Evolutionary conservation across 2,329 filamentous ascomycete species (phyloP).

Genomic region (Fusarium palustre): DNA sequence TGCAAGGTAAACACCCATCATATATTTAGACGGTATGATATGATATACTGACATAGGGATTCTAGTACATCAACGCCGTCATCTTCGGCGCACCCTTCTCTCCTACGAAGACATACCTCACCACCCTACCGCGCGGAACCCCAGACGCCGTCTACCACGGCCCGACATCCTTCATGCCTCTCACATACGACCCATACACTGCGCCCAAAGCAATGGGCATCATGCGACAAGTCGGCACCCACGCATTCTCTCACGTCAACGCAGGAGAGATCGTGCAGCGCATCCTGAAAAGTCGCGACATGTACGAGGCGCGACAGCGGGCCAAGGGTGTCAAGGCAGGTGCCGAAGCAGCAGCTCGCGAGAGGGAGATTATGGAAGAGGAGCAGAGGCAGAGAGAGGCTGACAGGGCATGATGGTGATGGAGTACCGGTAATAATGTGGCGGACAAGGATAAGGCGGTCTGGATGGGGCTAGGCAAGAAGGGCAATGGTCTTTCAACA

Average conservation of each 20-base stretch:
- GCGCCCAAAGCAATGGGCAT: constrained; percentile 86
- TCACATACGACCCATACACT: constrained; percentile 83
- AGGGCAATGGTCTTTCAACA: constrained; percentile 43
- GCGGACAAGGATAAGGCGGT: constrained; percentile 21
- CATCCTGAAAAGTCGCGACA: constrained; percentile 85
- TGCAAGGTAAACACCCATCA: constrained; percentile 74
- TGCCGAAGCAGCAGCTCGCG: constrained; percentile 74
- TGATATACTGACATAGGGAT: constrained; percentile 11
- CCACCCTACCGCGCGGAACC: constrained; percentile 76
- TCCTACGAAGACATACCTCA: constrained; percentile 82
- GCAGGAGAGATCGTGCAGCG: constrained; percentile 90
- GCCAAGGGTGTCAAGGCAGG: constrained; percentile 89
- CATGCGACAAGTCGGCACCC: constrained; percentile 80
- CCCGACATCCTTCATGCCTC: constrained; percentile 89
- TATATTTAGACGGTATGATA: neutral
- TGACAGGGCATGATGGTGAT: constrained; percentile 43
- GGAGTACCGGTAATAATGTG: constrained; percentile 16
- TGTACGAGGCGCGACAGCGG: constrained; percentile 92
- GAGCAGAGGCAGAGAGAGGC: constrained; percentile 65
- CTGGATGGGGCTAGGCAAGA: constrained; percentile 6
- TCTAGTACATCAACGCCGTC: constrained; percentile 85
- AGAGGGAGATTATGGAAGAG: constrained; percentile 72
- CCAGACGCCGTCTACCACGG: constrained; percentile 93
- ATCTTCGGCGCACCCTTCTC: constrained; percentile 92
- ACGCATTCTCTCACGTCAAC: constrained; percentile 89